Conservation (phyloP, 805 yeast species). For the Saccharomyces eubayanus region DNA sequence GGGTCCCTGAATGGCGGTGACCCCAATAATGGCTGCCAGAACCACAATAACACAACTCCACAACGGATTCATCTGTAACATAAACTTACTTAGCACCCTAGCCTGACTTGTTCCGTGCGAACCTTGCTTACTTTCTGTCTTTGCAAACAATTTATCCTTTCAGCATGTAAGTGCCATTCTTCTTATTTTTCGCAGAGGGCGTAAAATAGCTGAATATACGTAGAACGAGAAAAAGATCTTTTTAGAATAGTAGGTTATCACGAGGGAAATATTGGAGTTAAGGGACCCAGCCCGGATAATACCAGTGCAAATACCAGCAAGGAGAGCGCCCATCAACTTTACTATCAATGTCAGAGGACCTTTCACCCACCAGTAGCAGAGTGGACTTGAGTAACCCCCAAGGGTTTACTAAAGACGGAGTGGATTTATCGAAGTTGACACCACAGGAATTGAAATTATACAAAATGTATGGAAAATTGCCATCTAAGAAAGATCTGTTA, state of each 20-base stretch:
- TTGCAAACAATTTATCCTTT: neutral
- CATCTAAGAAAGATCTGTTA: constrained; percentile 68
- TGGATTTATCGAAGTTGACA: constrained; percentile 50
- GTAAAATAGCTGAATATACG: neutral
- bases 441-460: constrained; percentile 77
- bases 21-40: neutral
- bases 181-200: neutral
- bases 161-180: neutral
- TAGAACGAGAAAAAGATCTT: neutral
- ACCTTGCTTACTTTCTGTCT: neutral
- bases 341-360: constrained; percentile 8
- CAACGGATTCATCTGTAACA: neutral
- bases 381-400: constrained; percentile 19
- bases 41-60: neutral
- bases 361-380: constrained; percentile 25
- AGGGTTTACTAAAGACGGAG: constrained; percentile 42
- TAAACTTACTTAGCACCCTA: neutral
- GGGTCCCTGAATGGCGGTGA: neutral
- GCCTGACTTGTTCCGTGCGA: neutral
- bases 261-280: neutral
- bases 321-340: neutral
- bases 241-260: neutral
- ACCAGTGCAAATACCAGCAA: neutral
- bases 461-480: constrained; percentile 77
- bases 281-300: neutral